phyloP scores from a whole-genome alignment of 2,329 filamentous ascomycete species.

The Xylariaceae sp. region DNA sequence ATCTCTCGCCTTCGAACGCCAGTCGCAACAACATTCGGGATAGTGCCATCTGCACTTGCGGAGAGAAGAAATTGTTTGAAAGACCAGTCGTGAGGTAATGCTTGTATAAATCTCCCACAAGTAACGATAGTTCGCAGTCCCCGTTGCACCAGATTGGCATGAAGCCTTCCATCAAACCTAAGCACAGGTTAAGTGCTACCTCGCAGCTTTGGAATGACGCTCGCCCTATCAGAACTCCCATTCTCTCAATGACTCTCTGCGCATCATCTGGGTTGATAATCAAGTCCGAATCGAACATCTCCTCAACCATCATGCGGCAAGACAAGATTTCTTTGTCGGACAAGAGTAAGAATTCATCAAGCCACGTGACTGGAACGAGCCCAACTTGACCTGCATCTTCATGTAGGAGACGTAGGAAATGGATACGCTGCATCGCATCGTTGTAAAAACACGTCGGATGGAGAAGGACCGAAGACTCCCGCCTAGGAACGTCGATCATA shows the following conservation, averaged over 20 bases:
- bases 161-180: slow-evolving; percentile 65
- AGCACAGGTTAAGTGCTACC: slow-evolving; percentile 61
- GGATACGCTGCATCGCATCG: slow-evolving; percentile 44
- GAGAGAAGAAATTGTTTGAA: slow-evolving; percentile 65
- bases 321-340: slow-evolving; percentile 51
- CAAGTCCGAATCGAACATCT: slow-evolving; percentile 53
- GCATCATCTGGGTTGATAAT: slow-evolving; percentile 46
- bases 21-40: slow-evolving; percentile 67
- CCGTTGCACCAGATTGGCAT: slow-evolving; percentile 60
- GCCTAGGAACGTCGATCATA: slow-evolving; percentile 42
- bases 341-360: slow-evolving; percentile 47
- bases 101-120: slow-evolving; percentile 71
- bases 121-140: slow-evolving; percentile 56
- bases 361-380: slow-evolving; percentile 46
- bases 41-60: slow-evolving; percentile 63
- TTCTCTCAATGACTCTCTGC: slow-evolving; percentile 43
- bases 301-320: slow-evolving; percentile 46
- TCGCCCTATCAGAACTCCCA: slow-evolving; percentile 49
- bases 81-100: slow-evolving; percentile 70
- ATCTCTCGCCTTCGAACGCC: slow-evolving; percentile 62
- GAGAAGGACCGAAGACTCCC: slow-evolving; percentile 39
- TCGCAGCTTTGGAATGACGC: slow-evolving; percentile 71
- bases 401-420: slow-evolving; percentile 41
- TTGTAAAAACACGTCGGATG: slow-evolving; percentile 45
- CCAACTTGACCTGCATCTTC: slow-evolving; percentile 43